Evolutionary conservation across 768 basidiomycete genomes (phyloP).

Genomic region (Boletus coccyginus): DNA sequence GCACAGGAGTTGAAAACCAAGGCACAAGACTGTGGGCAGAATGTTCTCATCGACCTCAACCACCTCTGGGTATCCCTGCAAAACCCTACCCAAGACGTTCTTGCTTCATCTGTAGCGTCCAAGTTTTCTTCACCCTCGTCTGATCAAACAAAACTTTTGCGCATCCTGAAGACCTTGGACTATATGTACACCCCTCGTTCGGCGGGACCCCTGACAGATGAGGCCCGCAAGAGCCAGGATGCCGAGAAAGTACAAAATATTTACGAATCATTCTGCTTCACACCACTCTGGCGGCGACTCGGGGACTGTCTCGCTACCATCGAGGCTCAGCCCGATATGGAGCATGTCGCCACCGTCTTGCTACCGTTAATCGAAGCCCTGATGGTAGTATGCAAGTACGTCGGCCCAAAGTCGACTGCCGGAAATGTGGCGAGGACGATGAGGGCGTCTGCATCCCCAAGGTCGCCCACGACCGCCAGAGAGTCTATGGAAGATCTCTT

Average conservation of each 20-base stretch:
- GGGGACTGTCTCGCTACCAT: conserved; percentile 87
- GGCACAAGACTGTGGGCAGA: conserved; percentile 85
- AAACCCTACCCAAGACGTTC: conserved; percentile 49
- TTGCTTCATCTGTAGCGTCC: conserved; percentile 69
- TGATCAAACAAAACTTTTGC: conserved; percentile 91
- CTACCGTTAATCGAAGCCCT: conserved; percentile 93
- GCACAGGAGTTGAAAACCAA: conserved; percentile 82
- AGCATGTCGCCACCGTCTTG: conserved; percentile 88
- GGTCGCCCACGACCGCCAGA: conserved; percentile 61
- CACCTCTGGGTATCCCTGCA: conserved; percentile 67
- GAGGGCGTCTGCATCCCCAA: conserved; percentile 66
- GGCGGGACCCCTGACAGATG: conserved; percentile 38
- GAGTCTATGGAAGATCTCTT: conserved; percentile 91
- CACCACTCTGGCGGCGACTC: conserved; percentile 82
- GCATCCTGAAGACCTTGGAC: conserved; percentile 96
- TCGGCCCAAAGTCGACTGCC: conserved; percentile 59
- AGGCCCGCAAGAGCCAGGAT: conserved; percentile 47
- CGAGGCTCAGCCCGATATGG: conserved; percentile 74
- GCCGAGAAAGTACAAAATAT: conserved; percentile 83
- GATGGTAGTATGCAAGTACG: conserved; percentile 98
- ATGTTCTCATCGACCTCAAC: conserved; percentile 71
- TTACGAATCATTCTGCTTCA: conserved; percentile 90
- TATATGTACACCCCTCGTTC: conserved; percentile 82
- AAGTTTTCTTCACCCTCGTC: conserved; percentile 95
- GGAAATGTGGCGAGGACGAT: conserved; percentile 47